Percentiles rank a stretch among this genome's conserved stretches.
These are phyloP conservation scores for Cyberlindnera samutprakarnensis DNA, from an alignment of 805 yeast species.

Conservation along the genomic window DNA sequence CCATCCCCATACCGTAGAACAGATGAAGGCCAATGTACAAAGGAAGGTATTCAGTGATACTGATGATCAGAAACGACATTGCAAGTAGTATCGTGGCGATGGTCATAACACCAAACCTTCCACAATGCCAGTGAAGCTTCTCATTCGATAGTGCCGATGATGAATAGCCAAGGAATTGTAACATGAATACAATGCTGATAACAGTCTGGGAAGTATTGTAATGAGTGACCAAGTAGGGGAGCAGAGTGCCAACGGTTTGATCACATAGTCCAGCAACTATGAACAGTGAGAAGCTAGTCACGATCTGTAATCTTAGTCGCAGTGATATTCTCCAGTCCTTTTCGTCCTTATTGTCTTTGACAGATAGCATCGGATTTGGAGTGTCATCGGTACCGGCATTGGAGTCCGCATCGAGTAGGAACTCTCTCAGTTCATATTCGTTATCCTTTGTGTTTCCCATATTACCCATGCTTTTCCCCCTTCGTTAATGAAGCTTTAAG, in stretches of 20 bases:
- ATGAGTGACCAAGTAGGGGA: constrained; percentile 42
- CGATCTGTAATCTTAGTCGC: constrained; percentile 37
- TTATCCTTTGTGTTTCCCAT: too few species aligned
- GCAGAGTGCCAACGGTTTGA: constrained; percentile 52
- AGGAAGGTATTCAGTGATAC: constrained; percentile 31
- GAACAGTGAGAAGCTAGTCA: constrained; percentile 32
- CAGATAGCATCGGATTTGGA: too few species aligned
- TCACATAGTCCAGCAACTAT: constrained; percentile 49
- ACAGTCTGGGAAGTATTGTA: constrained; percentile 42
- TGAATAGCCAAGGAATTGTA: constrained; percentile 49
- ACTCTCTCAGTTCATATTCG: too few species aligned
- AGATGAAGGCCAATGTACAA: constrained; percentile 33
- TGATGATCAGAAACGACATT: constrained; percentile 28
- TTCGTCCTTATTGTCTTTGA: too few species aligned
- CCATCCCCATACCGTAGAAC: constrained; percentile 47
- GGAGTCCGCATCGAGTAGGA: too few species aligned
- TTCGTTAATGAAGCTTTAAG: too few species aligned
- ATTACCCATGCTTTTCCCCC: too few species aligned
- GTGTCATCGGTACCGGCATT: too few species aligned
- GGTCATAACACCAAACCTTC: constrained; percentile 39
- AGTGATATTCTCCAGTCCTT: constrained; percentile 23
- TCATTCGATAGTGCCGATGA: constrained; percentile 43
- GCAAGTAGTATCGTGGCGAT: constrained; percentile 30
- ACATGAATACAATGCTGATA: constrained; percentile 42
- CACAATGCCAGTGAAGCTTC: constrained; percentile 32